Evolutionary conservation across 2,329 filamentous ascomycete genomes (phyloP).

Genomic region (Kalaharituber pfeilii): DNA sequence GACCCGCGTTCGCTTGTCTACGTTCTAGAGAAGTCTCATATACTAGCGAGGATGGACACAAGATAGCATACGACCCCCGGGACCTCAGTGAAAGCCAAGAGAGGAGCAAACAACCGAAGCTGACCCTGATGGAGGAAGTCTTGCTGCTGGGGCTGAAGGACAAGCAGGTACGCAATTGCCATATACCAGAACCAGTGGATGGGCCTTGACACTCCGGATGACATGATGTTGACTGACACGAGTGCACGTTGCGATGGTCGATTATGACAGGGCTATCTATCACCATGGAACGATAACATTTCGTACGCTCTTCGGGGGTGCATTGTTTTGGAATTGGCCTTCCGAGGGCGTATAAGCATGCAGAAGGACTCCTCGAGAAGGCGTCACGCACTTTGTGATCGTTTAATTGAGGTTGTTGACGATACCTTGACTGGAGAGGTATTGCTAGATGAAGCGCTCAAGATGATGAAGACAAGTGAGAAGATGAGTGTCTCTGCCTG

Average conservation of each 20-base stretch:
- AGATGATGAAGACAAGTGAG: conserved; percentile 99
- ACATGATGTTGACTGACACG: not conserved
- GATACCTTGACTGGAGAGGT: conserved; percentile 94
- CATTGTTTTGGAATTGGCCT: conserved; percentile 94
- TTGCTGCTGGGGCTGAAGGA: conserved; percentile 90
- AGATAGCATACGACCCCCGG: conserved; percentile 92
- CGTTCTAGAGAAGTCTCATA: conserved; percentile 43
- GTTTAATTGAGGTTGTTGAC: conserved; percentile 91
- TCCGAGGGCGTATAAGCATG: conserved; percentile 93
- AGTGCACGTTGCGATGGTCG: too few relatives aligned
- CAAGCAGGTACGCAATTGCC: conserved; percentile 58
- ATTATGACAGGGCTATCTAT: conserved; percentile 67
- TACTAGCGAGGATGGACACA: conserved; percentile 87
- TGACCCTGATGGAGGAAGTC: conserved; percentile 98
- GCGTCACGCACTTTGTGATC: conserved; percentile 80
- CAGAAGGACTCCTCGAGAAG: conserved; percentile 85
- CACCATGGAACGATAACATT: conserved; percentile 99
- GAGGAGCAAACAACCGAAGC: conserved; percentile 90
- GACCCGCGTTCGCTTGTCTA: not conserved
- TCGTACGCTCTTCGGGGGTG: conserved; percentile 93
- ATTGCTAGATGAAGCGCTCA: conserved; percentile 87
- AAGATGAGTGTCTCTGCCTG: conserved; percentile 99
- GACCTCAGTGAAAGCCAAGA: conserved; percentile 96
- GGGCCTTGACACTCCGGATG: not conserved
- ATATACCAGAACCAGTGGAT: not conserved